Base-by-base conservation (phyloP, 202 grass and related monocot genomes). In the Bolboschoenoplectus hybrid region DNA sequence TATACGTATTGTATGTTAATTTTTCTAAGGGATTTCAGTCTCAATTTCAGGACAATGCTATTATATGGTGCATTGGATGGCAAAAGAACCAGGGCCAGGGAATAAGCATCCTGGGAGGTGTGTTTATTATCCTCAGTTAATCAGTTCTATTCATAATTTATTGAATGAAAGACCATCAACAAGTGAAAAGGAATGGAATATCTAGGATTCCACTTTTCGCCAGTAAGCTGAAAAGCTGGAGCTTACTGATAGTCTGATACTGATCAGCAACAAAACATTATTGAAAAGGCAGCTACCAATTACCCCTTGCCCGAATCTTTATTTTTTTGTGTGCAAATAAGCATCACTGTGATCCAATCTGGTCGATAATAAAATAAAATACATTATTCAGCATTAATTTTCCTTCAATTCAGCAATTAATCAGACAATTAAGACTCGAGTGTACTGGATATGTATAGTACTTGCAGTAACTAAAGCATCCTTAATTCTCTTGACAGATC, bases 1-100 rank as follows among this genome's bases (percentile, higher is more conserved):
- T 81, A 47, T 67, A 56, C 62, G 68, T 66, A 84, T 6, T 86
- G 39, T 13, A 85, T 89, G 63, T 85, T 51, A 55, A 51, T 10
- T 55, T 84, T 58, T 51, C n/a, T 68, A 81, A 10, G 9, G 6
- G 11, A 63, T 84, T 84, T 88, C 50, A 41, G 34, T 89, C 63
- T 82, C 20, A 35, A 20, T 89, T 93, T 82, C 89, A 99, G 97
- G 93, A 88, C 14, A 91, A 91, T 88, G 82, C 47, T 79, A 86
- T 88, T 69, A 63, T 94, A 84, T 99, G 97, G 97, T 99, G 97
- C 81, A 94, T 99, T 85, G 97, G 97, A 50, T 99, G 93, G 93
- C 93, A 94, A 91, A 99, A 89, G 52, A 99, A 91, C 70, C 87
- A 96, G 89, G 92, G 90, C 46, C 89, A 90, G 75, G 87, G 88